These are phyloP conservation scores for Jaltomata sinuosa DNA, from an alignment of 257 asterid species.

Conservation along the genomic window DNA sequence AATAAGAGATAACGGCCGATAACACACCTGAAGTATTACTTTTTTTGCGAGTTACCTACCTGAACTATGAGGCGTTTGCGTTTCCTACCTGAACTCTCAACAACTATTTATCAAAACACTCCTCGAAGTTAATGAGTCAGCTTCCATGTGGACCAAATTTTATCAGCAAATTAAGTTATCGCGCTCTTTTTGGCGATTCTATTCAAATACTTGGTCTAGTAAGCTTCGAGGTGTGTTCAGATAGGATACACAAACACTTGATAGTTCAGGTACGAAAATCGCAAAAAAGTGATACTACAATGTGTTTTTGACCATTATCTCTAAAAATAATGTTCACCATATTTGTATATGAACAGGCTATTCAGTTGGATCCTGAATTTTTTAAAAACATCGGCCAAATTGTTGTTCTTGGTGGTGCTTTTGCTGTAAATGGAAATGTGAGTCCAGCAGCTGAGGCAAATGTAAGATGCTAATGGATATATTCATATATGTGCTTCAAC, in stretches of 20 bases:
- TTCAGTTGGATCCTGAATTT: slow-evolving; percentile 72
- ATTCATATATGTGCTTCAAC: background rate
- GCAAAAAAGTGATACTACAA: background rate
- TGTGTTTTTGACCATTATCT: background rate
- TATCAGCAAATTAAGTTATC: background rate
- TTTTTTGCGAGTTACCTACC: background rate
- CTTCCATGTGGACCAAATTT: too few relatives aligned
- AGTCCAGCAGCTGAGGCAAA: slow-evolving; percentile 99
- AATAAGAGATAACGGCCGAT: slow-evolving; percentile 1
- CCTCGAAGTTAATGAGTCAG: too few relatives aligned
- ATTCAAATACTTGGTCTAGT: background rate
- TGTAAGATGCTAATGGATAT: slow-evolving; percentile 31
- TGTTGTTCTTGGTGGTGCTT: slow-evolving; percentile 91
- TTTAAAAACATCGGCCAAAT: slow-evolving; percentile 63
- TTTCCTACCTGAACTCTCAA: too few relatives aligned
- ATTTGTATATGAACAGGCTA: slow-evolving; percentile 48
- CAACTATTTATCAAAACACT: too few relatives aligned
- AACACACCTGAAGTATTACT: background rate
- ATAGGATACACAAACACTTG: too few relatives aligned
- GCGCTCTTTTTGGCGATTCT: background rate
- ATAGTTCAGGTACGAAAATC: too few relatives aligned
- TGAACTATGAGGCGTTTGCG: too few relatives aligned
- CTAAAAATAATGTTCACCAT: background rate
- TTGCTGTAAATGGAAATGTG: slow-evolving; percentile 91
- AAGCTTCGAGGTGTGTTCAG: background rate